These are phyloP conservation scores for Chondrus crispus DNA, from an alignment of 23 red algal species.

Conservation along the genomic window DNA sequence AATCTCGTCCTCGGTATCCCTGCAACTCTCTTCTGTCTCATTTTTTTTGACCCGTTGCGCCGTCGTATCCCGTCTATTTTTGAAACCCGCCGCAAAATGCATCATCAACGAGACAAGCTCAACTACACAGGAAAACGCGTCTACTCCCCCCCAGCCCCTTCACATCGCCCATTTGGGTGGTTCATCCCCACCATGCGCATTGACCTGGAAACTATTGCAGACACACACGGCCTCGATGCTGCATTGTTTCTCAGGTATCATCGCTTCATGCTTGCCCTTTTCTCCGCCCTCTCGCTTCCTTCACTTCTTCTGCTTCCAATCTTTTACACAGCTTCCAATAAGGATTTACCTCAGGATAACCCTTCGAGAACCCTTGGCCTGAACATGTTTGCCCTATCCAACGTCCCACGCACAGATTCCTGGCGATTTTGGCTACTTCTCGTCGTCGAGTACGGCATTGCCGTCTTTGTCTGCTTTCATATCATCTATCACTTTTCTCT, in stretches of 20 bases:
- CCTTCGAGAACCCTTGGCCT: conserved; percentile 19
- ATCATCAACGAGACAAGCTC: not conserved
- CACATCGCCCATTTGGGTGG: conserved; percentile 45
- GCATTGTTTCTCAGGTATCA: conserved; percentile 51
- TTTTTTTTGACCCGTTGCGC: conserved; percentile 55
- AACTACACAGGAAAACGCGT: conserved; percentile 53
- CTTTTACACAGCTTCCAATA: conserved; percentile 49
- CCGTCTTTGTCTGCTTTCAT: not conserved
- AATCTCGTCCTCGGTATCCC: conserved; percentile 30
- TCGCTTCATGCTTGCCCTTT: conserved; percentile 30
- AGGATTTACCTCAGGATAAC: not conserved
- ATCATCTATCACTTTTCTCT: not conserved
- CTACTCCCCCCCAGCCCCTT: conserved; percentile 34
- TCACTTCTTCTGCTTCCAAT: conserved; percentile 15
- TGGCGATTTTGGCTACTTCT: conserved; percentile 57
- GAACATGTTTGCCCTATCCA: conserved; percentile 48
- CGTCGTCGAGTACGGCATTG: conserved; percentile 6
- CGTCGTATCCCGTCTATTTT: conserved; percentile 47
- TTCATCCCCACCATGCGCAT: conserved; percentile 15
- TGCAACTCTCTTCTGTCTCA: conserved; percentile 31
- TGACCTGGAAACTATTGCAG: conserved; percentile 31
- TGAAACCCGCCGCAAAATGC: conserved; percentile 35
- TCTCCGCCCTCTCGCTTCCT: not conserved
- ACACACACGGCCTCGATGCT: conserved; percentile 57
- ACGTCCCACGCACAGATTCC: conserved; percentile 18